Evolutionary conservation across 352 stramenopile genomes (phyloP), one percentile per base, ranked within the genome.

Genomic region (Thalassiosira exigua): DNA sequence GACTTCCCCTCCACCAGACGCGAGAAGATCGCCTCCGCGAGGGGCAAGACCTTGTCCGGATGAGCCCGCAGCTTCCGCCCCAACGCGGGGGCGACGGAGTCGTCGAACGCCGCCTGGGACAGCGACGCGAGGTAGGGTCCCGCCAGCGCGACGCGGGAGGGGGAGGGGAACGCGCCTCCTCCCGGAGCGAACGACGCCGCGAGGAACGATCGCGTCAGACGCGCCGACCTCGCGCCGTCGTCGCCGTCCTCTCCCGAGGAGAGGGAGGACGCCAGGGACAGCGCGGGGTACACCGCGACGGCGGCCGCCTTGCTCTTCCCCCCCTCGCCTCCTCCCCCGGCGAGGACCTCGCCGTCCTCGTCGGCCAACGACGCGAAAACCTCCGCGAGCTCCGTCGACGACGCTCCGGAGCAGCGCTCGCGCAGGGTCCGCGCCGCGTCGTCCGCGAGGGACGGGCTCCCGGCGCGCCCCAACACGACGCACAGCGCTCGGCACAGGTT

Each of bases 51-150:
- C 42, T 60, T 72, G 22, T 90, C 83, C 4, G 83, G 83, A 78
- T 87, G 79, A 3, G 79, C 71, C 24, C 79, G 67, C 11, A 90
- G 46, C 54, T 86, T 90, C 4, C 86, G 61, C 39, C 80, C 74
- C 46, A 87, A 69, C 22, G 69, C 66, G 2, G 83, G 72, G 56
- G 64, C 65, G 52, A 88, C 48, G 4, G 30, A n/a, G 29, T 61
- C 57, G 42, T 81, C 71, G 42, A 80, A 79, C 5, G 42, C 4
- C 5, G 44, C 46, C 26, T 57, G 32, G 3, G 53, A 52, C 3
- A 39, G 19, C 12, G 26, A 12, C 0, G 30, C 24, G 17, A 81
- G 44, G 36, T 69, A 75, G 4, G 44, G 0, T 26, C 52, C 32
- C 3, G 76, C 69, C 62, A 77, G 66, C 9, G 27, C 9, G 0